Evolutionary conservation across 805 yeast species (phyloP), one percentile per base, ranked within the genome.

Genomic region (Saccharomycopsis fodiens): DNA sequence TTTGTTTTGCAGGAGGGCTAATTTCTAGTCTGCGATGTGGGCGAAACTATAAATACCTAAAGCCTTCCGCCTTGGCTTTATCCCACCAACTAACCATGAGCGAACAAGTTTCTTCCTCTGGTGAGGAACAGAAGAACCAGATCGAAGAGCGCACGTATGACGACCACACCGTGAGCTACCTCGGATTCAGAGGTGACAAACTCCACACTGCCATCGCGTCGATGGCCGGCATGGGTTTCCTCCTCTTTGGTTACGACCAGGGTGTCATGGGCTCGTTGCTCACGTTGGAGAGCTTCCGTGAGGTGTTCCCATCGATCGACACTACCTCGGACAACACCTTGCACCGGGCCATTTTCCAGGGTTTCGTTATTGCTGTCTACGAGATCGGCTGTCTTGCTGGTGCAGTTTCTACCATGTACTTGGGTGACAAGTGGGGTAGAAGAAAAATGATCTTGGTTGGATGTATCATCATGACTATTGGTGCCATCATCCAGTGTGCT

Each of bases 321-420:
- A 37, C 48, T 22, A 20, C 29, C 22, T 21, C 19, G 8, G 35
- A 47, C 35, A 35, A 44, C 8, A 57, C 66, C 39, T 7, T 10
- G 10, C 29, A 25, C 29, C 85, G 80, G 63, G 87, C 87, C 65
- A 84, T 82, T 13, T 80, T 78, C 39, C 76, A 81, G 35, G 51
- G 51, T 6, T 35, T 44, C 27, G 51, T 47, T 13, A 41, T 4
- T 61, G 82, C 3, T 73, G 78, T 65, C 79, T 81, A 61, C 83
- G 79, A 59, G 57, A 81, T 39, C 89, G 91, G 44, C 80, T 88
- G 65, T 78, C 81, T 69, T 67, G 72, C 52, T 86, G 91, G 54
- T 84, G 58, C 82, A 21, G 66, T 75, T 37, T 78, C 78, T 19
- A 69, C 81, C 60, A 66, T 69, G 50, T 60, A 67, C 42, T 12